Evolutionary conservation across 73 alveolate species (phyloP).

Genomic region (Paramecium pentaurelia): DNA sequence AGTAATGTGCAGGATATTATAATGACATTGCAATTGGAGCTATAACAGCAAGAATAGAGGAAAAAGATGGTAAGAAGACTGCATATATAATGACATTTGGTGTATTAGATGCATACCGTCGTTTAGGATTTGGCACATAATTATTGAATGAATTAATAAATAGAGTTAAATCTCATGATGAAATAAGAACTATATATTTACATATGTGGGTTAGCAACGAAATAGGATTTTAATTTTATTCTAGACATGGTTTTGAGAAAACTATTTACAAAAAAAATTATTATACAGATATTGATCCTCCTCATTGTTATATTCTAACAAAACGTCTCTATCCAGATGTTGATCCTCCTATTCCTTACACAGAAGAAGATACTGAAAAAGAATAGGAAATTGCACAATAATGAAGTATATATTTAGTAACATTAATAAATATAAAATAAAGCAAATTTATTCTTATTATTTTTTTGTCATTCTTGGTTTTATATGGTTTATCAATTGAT

Average conservation of each 20-base stretch:
- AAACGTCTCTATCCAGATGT: conserved; percentile 30
- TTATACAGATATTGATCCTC: conserved; percentile 55
- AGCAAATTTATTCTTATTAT: background rate
- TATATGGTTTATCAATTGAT: background rate
- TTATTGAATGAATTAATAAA: conserved; percentile 39
- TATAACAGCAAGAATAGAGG: conserved; percentile 56
- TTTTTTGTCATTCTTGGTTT: background rate
- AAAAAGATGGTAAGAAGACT: conserved; percentile 18
- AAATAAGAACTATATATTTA: conserved; percentile 42
- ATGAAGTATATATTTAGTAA: background rate
- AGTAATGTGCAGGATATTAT: conserved; percentile 5
- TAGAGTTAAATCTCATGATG: background rate
- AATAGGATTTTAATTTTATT: conserved; percentile 46
- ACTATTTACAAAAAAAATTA: conserved; percentile 35
- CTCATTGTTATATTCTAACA: conserved; percentile 45
- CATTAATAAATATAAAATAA: background rate
- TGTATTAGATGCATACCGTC: conserved; percentile 56
- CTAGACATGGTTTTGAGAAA: conserved; percentile 50
- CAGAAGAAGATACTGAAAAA: background rate
- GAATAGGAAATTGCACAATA: background rate
- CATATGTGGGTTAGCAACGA: conserved; percentile 62
- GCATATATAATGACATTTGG: conserved; percentile 56
- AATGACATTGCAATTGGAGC: conserved; percentile 64
- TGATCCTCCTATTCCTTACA: conserved; percentile 15
- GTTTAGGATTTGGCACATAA: conserved; percentile 49